Evolutionary conservation across 805 yeast genomes (phyloP).

Genomic region (Wickerhamomyces sydowiorum): DNA sequence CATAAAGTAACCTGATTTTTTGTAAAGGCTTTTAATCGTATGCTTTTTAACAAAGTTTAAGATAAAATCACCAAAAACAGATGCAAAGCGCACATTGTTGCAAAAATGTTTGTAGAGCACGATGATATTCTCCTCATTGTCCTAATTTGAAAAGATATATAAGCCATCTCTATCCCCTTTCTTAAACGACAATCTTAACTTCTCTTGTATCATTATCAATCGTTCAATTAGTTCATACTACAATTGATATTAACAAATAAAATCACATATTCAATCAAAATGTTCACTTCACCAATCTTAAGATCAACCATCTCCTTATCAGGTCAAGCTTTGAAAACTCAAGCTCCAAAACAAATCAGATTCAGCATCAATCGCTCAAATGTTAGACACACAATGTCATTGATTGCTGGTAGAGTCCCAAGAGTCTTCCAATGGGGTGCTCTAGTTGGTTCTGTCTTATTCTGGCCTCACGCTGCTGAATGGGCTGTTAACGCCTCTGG

Average conservation of each 20-base stretch:
- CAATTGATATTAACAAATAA: background rate
- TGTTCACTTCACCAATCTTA: constrained; percentile 20
- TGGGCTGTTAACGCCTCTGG: background rate
- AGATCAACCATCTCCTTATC: constrained; percentile 22
- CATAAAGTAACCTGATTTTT: background rate
- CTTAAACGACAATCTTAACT: background rate
- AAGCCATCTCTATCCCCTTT: background rate
- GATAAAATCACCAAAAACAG: background rate
- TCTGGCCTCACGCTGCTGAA: constrained; percentile 17
- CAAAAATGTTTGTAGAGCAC: background rate
- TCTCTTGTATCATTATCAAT: background rate
- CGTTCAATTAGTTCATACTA: background rate
- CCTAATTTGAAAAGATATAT: background rate
- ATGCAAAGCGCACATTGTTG: background rate
- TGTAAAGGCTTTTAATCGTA: background rate
- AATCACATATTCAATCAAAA: constrained; percentile 7
- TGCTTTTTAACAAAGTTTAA: background rate
- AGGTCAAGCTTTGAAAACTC: constrained; percentile 13
- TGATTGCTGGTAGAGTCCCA: constrained; percentile 11
- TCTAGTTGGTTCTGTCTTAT: constrained; percentile 11
- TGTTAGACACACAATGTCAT: constrained; percentile 1
- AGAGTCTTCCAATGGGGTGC: constrained; percentile 18
- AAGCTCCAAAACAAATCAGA: constrained; percentile 16
- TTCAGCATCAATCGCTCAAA: constrained; percentile 14
- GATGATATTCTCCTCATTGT: background rate